These are phyloP conservation scores for Akanthomyces uredinophilus DNA, from an alignment of 2,329 filamentous ascomycete genomes.

Conservation along the genomic window DNA sequence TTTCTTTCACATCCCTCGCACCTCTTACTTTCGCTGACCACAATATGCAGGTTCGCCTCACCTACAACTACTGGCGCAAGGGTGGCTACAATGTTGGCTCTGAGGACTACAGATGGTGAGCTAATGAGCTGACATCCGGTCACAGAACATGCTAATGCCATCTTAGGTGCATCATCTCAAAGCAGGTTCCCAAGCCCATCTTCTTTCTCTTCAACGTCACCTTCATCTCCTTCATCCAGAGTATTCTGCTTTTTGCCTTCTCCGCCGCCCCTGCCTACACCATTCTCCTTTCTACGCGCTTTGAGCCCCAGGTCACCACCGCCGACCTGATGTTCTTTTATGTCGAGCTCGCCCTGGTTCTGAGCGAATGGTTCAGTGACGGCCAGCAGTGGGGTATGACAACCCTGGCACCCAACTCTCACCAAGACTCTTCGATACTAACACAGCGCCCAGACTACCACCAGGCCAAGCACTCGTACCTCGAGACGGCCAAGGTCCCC, in stretches of 20 bases:
- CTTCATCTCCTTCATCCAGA: conserved; percentile 86
- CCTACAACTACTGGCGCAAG: conserved; percentile 95
- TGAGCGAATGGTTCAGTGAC: conserved; percentile 76
- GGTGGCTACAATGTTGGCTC: conserved; percentile 85
- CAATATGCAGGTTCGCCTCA: conserved; percentile 64
- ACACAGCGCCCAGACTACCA: conserved; percentile 59
- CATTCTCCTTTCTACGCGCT: conserved; percentile 66
- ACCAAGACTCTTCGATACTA: neutral
- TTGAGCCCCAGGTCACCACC: conserved; percentile 45
- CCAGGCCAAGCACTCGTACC: conserved; percentile 71
- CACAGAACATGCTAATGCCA: conserved; percentile 20
- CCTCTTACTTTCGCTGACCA: neutral
- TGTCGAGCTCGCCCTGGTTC: conserved; percentile 44
- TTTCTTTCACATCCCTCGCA: neutral
- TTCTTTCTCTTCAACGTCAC: conserved; percentile 83
- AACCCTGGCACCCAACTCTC: conserved; percentile 13
- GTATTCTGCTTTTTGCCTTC: conserved; percentile 73
- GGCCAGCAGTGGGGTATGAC: conserved; percentile 86
- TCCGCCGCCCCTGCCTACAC: conserved; percentile 74
- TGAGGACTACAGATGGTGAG: conserved; percentile 86
- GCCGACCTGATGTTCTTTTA: conserved; percentile 46
- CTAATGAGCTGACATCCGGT: neutral
- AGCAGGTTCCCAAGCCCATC: conserved; percentile 53
- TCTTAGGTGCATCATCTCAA: conserved; percentile 63
- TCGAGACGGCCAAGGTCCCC: conserved; percentile 65